phyloP scores from a whole-genome alignment of 2,329 filamentous ascomycete genomes.

The Phyllosticta ampelicida region DNA sequence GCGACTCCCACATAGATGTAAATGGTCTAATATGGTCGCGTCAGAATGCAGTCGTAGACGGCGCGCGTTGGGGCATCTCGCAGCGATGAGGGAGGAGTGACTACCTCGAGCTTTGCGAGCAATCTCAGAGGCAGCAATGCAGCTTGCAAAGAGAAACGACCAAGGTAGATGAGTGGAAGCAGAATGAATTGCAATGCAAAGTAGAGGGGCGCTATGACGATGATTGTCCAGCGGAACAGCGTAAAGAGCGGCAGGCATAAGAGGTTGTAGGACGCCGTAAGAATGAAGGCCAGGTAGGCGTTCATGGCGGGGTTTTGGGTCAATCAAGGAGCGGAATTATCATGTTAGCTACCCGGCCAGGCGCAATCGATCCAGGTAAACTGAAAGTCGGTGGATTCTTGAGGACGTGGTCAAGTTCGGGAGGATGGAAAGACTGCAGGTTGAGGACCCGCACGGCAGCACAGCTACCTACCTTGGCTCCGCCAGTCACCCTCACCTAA shows the following conservation, averaged over 20 bases:
- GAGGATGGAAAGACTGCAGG: not conserved
- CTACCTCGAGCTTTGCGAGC: constrained; percentile 46
- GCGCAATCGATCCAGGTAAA: no score
- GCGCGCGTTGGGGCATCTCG: not conserved
- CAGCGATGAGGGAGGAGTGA: constrained; percentile 6
- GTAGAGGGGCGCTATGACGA: constrained; percentile 38
- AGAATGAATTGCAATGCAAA: constrained; percentile 36
- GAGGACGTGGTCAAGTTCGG: not conserved
- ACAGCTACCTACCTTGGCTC: not conserved
- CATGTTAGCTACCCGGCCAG: no score
- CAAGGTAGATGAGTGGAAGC: constrained; percentile 42
- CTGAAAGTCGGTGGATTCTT: not conserved
- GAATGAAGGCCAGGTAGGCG: constrained; percentile 19
- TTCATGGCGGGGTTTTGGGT: constrained; percentile 18
- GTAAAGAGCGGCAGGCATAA: constrained; percentile 29
- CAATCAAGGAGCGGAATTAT: not conserved
- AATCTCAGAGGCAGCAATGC: constrained; percentile 40
- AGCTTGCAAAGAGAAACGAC: constrained; percentile 30
- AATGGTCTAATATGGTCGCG: constrained; percentile 27
- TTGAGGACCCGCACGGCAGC: no score
- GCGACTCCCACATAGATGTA: constrained; percentile 55
- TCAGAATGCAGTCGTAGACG: not conserved
- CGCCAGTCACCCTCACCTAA: not conserved
- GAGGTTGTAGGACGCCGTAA: constrained; percentile 26
- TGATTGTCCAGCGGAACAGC: constrained; percentile 27